These are phyloP conservation scores for Plasmodium chabaudi DNA, from an alignment of 169 alveolate species.

Conservation along the genomic window DNA sequence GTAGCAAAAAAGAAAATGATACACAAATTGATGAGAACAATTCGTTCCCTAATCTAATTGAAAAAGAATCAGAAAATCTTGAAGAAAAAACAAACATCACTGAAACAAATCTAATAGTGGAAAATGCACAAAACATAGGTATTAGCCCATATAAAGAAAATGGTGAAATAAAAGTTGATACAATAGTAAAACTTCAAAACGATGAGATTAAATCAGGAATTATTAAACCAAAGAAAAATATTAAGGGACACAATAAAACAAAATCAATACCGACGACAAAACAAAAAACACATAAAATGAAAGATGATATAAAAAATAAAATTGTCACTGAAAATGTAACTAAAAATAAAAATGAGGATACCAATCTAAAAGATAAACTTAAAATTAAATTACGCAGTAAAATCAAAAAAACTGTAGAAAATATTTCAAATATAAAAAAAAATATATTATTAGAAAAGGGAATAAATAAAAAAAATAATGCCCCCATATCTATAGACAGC, in stretches of 20 bases:
- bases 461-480: background rate
- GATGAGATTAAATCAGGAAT: conserved; percentile 2
- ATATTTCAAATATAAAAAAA: background rate
- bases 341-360: background rate
- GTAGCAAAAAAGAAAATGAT: background rate
- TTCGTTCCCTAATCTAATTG: background rate
- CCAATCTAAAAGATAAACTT: background rate
- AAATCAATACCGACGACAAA: background rate
- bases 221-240: background rate
- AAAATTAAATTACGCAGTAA: background rate
- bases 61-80: no score
- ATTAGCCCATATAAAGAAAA: no score
- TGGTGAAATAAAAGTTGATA: no score
- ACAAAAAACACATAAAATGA: conserved; percentile 9
- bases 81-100: no score
- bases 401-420: background rate
- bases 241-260: conserved; percentile 5
- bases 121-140: no score
- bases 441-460: background rate
- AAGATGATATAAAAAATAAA: conserved; percentile 8
- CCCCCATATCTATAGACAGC: background rate
- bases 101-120: no score
- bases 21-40: background rate
- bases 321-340: background rate
- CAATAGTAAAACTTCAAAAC: background rate